A percentile compares a stretch with the other conserved stretches of the same genome.
Evolutionary conservation across 352 stramenopile species (phyloP).

Genomic region (Plasmopara halstedii): DNA sequence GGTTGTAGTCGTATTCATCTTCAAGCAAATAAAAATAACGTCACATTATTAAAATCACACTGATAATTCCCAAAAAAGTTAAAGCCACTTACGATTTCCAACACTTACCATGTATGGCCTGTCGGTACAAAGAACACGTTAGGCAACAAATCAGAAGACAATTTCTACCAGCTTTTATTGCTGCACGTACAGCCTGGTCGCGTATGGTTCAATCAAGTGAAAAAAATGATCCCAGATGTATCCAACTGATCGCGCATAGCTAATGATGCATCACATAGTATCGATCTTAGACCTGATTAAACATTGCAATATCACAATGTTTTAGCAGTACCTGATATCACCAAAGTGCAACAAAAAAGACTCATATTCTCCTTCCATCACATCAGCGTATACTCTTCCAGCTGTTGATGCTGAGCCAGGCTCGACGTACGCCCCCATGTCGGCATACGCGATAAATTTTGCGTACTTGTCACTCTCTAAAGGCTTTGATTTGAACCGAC

Average conservation of each 20-base stretch:
- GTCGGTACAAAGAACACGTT: conserved; percentile 2
- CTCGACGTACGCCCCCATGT: conserved; percentile 46
- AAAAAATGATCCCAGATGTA: conserved; percentile 74
- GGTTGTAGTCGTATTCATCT: conserved; percentile 70
- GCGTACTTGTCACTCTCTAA: conserved; percentile 19
- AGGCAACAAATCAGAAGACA: neutral
- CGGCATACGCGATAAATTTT: conserved; percentile 55
- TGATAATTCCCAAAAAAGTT: neutral
- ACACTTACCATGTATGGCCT: conserved; percentile 73
- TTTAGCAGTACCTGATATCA: conserved; percentile 46
- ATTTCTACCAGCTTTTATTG: neutral
- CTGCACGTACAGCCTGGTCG: conserved; percentile 47
- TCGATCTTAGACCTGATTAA: too few species aligned
- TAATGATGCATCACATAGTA: conserved; percentile 9
- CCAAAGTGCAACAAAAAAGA: conserved; percentile 71
- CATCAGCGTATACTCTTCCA: conserved; percentile 42
- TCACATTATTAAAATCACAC: neutral
- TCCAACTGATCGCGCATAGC: conserved; percentile 55
- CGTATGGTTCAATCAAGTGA: conserved; percentile 57
- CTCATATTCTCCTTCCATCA: conserved; percentile 46
- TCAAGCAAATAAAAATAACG: neutral
- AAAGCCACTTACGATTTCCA: conserved; percentile 52
- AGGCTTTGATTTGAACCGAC: conserved; percentile 36
- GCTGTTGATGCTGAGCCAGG: conserved; percentile 52
- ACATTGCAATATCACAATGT: neutral